phyloP scores from a whole-genome alignment of 768 basidiomycete species.

The Naganishia onofrii region DNA sequence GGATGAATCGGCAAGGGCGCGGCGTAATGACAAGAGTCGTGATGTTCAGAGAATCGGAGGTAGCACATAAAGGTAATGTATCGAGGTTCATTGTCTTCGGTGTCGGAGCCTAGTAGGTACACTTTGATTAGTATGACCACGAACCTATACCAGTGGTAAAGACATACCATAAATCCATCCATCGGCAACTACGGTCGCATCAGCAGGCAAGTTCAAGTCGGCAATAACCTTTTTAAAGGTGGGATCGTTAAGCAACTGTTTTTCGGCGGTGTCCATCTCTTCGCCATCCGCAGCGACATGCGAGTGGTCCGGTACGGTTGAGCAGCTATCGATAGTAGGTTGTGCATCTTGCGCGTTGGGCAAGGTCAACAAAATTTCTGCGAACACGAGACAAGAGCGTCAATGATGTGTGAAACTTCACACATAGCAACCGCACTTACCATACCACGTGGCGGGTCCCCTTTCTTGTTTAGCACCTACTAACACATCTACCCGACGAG shows the following conservation, averaged over 20 bases:
- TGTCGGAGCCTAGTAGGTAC: not conserved
- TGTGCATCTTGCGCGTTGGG: not conserved
- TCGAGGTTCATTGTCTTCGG: not conserved
- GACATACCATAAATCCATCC: slow-evolving; percentile 14
- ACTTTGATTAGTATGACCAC: not conserved
- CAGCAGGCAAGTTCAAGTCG: slow-evolving; percentile 4
- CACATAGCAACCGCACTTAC: not conserved
- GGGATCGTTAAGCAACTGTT: slow-evolving; percentile 11
- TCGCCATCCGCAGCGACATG: slow-evolving; percentile 26
- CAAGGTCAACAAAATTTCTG: slow-evolving; percentile 1
- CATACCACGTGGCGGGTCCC: not conserved
- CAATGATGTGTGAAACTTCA: not conserved
- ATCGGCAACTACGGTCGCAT: slow-evolving; percentile 22
- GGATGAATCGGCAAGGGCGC: slow-evolving; percentile 26
- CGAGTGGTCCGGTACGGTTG: not conserved
- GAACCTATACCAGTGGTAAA: not conserved
- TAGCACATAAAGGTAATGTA: slow-evolving; percentile 28
- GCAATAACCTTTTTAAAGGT: slow-evolving; percentile 9
- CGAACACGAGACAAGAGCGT: not conserved
- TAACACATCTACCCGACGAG: not conserved
- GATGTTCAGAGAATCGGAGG: not conserved
- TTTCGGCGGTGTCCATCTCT: slow-evolving; percentile 21
- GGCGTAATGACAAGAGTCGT: slow-evolving; percentile 20
- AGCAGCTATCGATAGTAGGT: not conserved
- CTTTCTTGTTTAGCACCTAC: not conserved